A percentile compares a stretch with the other conserved stretches of the same genome.
Conservation (phyloP, 768 basidiomycete species). For the Suillus luteus region DNA sequence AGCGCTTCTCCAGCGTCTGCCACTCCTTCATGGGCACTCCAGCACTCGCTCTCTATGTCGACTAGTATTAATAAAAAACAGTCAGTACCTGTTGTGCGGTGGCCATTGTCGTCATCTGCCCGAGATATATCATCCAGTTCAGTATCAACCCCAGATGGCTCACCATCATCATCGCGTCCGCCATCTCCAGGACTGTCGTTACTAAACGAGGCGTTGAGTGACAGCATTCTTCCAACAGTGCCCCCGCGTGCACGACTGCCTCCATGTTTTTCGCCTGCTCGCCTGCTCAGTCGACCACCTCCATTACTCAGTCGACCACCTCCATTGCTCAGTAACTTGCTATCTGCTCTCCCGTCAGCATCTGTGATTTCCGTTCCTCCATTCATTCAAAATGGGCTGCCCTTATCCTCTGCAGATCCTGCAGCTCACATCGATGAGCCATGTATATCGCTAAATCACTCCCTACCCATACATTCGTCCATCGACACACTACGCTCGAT, state of each 20-base stretch:
- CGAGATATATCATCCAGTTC: background rate
- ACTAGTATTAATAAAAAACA: conserved; percentile 1
- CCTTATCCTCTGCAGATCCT: conserved; percentile 17
- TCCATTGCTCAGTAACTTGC: conserved; percentile 54
- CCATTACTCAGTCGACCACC: conserved; percentile 56
- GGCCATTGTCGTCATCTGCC: conserved; percentile 7
- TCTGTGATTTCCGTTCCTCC: conserved; percentile 47
- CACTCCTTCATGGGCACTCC: conserved; percentile 6
- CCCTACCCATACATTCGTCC: conserved; percentile 49
- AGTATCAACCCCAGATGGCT: background rate
- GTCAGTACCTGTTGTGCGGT: conserved; percentile 10
- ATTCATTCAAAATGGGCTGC: conserved; percentile 8
- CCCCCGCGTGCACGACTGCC: conserved; percentile 49
- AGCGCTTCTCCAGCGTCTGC: conserved; percentile 7
- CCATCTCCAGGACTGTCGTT: conserved; percentile 43
- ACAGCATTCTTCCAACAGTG: conserved; percentile 39
- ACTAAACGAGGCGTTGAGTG: conserved; percentile 48
- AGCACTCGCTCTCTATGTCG: conserved; percentile 6
- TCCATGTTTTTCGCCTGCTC: conserved; percentile 35
- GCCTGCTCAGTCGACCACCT: conserved; percentile 44
- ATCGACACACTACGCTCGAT: conserved; percentile 58
- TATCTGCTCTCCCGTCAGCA: conserved; percentile 63
- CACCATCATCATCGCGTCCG: conserved; percentile 24
- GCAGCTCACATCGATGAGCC: conserved; percentile 22
- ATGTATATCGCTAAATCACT: conserved; percentile 35